These are phyloP conservation scores for Saccharomycopsis sp. DNA, from an alignment of 805 yeast species.

Conservation along the genomic window DNA sequence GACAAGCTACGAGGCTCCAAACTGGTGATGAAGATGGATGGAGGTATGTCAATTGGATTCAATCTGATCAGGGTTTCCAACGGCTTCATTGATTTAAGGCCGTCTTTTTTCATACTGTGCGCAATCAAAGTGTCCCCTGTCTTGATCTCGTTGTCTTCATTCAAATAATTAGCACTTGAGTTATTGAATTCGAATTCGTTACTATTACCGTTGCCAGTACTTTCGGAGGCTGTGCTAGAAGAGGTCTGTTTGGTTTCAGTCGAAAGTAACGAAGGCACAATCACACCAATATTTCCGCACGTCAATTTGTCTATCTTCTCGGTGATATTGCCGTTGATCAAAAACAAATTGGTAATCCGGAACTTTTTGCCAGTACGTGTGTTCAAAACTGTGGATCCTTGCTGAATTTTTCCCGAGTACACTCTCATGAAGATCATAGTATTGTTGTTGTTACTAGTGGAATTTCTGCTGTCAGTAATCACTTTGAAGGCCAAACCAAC, in stretches of 20 bases:
- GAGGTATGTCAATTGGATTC: constrained; percentile 78
- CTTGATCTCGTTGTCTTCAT: constrained; percentile 48
- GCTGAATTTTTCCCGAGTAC: constrained; percentile 68
- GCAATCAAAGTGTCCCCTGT: constrained; percentile 90
- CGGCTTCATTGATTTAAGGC: constrained; percentile 40
- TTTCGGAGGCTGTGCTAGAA: not conserved
- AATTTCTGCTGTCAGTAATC: constrained; percentile 74
- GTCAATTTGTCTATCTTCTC: constrained; percentile 56
- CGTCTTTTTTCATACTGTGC: constrained; percentile 47
- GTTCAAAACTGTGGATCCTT: constrained; percentile 57
- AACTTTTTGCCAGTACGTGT: constrained; percentile 64
- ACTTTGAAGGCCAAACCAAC: constrained; percentile 90
- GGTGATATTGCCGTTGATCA: constrained; percentile 87
- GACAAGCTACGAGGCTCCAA: constrained; percentile 81
- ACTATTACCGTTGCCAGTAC: not conserved
- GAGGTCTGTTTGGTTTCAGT: not conserved
- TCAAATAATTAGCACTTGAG: constrained; percentile 12
- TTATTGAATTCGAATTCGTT: not conserved
- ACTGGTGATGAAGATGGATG: constrained; percentile 84
- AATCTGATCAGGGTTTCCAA: constrained; percentile 41
- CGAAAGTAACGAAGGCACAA: constrained; percentile 47
- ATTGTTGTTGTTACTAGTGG: constrained; percentile 27
- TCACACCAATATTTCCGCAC: constrained; percentile 88
- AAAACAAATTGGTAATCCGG: constrained; percentile 57
- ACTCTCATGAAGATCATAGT: constrained; percentile 81